Evolutionary conservation across 2,329 filamentous ascomycete species (phyloP).

Genomic region (Fusarium mundagurra): DNA sequence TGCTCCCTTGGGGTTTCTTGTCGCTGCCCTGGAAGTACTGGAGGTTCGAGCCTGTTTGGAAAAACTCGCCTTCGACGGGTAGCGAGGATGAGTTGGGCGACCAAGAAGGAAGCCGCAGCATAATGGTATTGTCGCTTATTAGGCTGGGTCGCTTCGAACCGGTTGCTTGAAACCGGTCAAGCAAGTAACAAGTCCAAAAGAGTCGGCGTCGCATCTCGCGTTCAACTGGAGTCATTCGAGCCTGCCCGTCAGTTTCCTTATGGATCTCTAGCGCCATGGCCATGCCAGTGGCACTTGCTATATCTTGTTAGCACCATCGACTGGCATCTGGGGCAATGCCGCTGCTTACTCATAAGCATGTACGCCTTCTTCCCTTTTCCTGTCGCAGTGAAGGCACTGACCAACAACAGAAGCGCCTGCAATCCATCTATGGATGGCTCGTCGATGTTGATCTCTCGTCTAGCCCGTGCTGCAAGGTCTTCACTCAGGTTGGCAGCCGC

Average conservation of each 20-base stretch:
- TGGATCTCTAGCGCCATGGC: conserved; percentile 83
- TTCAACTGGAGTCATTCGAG: conserved; percentile 72
- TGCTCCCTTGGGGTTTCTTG: conserved; percentile 78
- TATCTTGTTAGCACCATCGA: conserved; percentile 46
- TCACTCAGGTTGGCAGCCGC: conserved; percentile 75
- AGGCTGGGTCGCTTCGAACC: conserved; percentile 86
- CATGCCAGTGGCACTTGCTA: conserved; percentile 83
- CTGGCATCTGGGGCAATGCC: not conserved
- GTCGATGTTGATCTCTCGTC: conserved; percentile 78
- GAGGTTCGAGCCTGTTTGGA: conserved; percentile 80
- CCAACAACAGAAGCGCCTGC: conserved; percentile 79
- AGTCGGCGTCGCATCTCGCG: conserved; percentile 80
- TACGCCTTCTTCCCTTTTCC: conserved; percentile 87
- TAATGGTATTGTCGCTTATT: conserved; percentile 79
- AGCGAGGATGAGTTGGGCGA: conserved; percentile 68
- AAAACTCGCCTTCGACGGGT: conserved; percentile 80
- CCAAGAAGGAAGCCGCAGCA: conserved; percentile 81
- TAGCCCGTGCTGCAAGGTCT: conserved; percentile 76
- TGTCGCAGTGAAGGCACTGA: conserved; percentile 78
- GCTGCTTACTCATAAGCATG: conserved; percentile 77
- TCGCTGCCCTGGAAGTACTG: conserved; percentile 75
- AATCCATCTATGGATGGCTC: conserved; percentile 82
- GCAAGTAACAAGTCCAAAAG: conserved; percentile 89
- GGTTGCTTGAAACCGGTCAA: conserved; percentile 84
- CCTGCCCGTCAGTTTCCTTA: conserved; percentile 73